Conservation (phyloP, 1,284 basidiomycete species). For the Apiotrichum veenhuisii region DNA sequence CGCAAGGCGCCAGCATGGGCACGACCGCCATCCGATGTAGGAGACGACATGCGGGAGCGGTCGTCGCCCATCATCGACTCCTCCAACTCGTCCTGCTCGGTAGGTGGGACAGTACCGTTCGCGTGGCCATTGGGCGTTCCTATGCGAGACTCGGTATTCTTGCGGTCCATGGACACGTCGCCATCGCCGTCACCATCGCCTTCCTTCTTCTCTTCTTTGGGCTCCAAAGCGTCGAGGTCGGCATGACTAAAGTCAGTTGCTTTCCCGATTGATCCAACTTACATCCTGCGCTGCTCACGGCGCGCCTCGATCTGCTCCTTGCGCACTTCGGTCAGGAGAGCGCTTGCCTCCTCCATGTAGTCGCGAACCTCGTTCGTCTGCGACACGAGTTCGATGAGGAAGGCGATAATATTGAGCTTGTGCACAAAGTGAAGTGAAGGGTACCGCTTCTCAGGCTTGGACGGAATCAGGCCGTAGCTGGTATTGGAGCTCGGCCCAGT, state of each 20-base stretch:
- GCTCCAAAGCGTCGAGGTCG: conserved; percentile 44
- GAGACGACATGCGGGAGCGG: conserved; percentile 10
- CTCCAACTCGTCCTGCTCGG: conserved; percentile 45
- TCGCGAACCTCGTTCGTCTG: conserved; percentile 81
- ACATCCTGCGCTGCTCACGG: conserved; percentile 79
- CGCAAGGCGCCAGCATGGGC: conserved; percentile 24
- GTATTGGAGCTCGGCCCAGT: conserved; percentile 47
- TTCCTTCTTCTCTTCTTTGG: conserved; percentile 43
- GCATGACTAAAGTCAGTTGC: conserved; percentile 39
- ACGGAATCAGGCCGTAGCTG: conserved; percentile 38
- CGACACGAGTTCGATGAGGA: conserved; percentile 83
- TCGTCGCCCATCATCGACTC: conserved; percentile 20
- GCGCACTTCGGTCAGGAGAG: conserved; percentile 80
- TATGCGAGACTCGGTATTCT: conserved; percentile 24
- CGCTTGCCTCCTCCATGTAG: conserved; percentile 86
- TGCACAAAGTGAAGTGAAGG: conserved; percentile 67
- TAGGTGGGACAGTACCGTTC: conserved; percentile 20
- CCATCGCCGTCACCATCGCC: conserved; percentile 62
- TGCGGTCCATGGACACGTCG: conserved; percentile 52
- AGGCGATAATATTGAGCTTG: conserved; percentile 78
- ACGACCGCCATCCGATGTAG: conserved; percentile 5
- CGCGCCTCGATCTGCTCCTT: conserved; percentile 96
- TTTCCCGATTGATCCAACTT: conserved; percentile 46
- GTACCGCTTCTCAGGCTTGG: conserved; percentile 63
- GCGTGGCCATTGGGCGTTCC: conserved; percentile 27